Conservation (phyloP, 177 flowering plant species). For the Vitis hybrid region DNA sequence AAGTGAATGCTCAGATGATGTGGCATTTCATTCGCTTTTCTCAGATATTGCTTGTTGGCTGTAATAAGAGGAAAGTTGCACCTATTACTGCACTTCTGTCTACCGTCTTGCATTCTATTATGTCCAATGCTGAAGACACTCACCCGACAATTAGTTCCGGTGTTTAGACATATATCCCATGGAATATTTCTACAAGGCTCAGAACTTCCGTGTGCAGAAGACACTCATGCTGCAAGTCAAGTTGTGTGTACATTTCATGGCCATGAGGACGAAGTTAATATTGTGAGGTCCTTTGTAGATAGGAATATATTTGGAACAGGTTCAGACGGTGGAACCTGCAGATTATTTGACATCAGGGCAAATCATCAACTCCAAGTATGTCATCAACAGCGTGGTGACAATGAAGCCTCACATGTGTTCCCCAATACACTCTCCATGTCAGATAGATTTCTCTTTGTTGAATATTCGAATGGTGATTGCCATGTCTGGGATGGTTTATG, state of each 20-base stretch:
- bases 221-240: conserved; percentile 61
- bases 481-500: conserved; percentile 91
- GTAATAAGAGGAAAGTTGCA: no score
- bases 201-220: no score
- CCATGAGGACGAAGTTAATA: conserved; percentile 82
- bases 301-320: conserved; percentile 92
- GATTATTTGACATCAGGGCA: conserved; percentile 82
- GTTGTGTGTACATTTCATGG: conserved; percentile 85
- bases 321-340: conserved; percentile 91
- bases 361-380: conserved; percentile 94
- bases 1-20: no score
- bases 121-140: conserved; percentile 35
- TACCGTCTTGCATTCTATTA: no score
- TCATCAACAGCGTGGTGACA: conserved; percentile 55
- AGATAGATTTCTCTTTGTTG: conserved; percentile 88
- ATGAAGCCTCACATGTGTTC: conserved; percentile 60
- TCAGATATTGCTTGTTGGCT: no score
- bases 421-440: conserved; percentile 88
- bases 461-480: conserved; percentile 83
- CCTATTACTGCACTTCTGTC: no score
- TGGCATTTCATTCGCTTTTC: no score
- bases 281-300: conserved; percentile 94
- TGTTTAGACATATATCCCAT: no score
- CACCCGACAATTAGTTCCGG: conserved; percentile 18
- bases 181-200: no score